phyloP scores from a whole-genome alignment of 352 stramenopile species.

The Pythium folliculosum region DNA sequence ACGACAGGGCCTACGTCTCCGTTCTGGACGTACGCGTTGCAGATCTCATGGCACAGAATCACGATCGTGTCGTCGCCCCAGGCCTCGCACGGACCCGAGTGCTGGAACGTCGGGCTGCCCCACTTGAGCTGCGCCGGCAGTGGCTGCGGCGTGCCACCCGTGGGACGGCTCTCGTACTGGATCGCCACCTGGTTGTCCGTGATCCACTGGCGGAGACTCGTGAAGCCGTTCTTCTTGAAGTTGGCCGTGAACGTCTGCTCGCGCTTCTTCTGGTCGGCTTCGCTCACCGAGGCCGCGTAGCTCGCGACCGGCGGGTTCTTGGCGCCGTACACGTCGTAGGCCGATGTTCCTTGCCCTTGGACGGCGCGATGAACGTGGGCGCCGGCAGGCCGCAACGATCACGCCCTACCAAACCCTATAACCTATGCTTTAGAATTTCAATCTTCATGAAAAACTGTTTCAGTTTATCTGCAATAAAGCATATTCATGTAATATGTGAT shows the following conservation, averaged over 20 bases:
- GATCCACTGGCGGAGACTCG: constrained; percentile 15
- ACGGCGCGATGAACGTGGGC: constrained; percentile 12
- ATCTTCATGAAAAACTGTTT: too few species aligned
- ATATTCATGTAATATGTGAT: too few species aligned
- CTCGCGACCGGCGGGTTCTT: constrained; percentile 13
- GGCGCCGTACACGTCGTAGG: constrained; percentile 14
- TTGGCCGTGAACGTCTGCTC: constrained; percentile 17
- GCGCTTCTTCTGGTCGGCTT: constrained; percentile 13
- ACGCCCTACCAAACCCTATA: too few species aligned
- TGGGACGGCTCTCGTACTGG: constrained; percentile 9
- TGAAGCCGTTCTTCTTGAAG: constrained; percentile 18
- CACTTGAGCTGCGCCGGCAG: constrained; percentile 10
- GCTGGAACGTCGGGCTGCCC: constrained; percentile 12
- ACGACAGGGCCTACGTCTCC: constrained; percentile 2
- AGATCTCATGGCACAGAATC: constrained; percentile 12
- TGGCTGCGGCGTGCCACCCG: constrained; percentile 7
- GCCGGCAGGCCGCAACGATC: not conserved
- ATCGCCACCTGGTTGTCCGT: constrained; percentile 12
- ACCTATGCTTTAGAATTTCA: too few species aligned
- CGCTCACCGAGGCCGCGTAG: constrained; percentile 8
- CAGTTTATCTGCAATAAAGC: too few species aligned
- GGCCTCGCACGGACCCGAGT: constrained; percentile 9
- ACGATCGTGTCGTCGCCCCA: constrained; percentile 12
- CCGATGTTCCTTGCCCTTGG: constrained; percentile 9
- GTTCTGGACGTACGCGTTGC: constrained; percentile 6